Percentiles rank a stretch among this genome's conserved stretches.
Evolutionary conservation across 345 rosid genomes (phyloP).

Genomic region (Stellera chamaejasme): DNA sequence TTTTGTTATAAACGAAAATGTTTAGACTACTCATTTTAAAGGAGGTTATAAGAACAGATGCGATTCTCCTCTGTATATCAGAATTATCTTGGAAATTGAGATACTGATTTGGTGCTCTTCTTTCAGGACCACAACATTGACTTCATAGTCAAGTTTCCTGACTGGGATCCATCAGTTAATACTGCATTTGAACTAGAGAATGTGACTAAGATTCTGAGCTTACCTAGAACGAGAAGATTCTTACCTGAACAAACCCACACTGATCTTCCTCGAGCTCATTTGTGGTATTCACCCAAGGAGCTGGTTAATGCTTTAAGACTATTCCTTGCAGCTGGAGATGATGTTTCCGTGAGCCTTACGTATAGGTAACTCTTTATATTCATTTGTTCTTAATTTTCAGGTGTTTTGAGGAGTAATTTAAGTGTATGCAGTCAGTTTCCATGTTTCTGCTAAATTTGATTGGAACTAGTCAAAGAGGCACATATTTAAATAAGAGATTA

Average conservation of each 20-base stretch:
- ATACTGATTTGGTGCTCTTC: slow-evolving; percentile 6
- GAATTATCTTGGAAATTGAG: slow-evolving; percentile 1
- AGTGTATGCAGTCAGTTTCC: too few relatives aligned
- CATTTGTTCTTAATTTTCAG: neutral
- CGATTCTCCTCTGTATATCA: neutral
- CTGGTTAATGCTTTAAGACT: slow-evolving; percentile 51
- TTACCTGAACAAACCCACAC: slow-evolving; percentile 37
- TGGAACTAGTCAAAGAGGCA: too few relatives aligned
- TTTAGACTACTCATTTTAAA: too few relatives aligned
- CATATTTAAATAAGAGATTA: too few relatives aligned
- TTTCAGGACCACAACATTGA: slow-evolving; percentile 89
- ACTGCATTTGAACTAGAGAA: slow-evolving; percentile 21
- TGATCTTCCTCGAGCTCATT: slow-evolving; percentile 59
- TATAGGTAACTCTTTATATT: slow-evolving; percentile 43
- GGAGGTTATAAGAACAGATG: too few relatives aligned
- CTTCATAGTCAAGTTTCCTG: slow-evolving; percentile 84
- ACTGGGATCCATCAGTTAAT: slow-evolving; percentile 65
- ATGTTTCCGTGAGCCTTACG: slow-evolving; percentile 52
- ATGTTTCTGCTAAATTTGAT: too few relatives aligned
- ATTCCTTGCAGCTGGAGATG: slow-evolving; percentile 69
- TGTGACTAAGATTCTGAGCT: slow-evolving; percentile 17
- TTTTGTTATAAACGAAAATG: too few relatives aligned
- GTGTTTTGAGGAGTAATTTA: too few relatives aligned
- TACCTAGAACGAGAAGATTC: slow-evolving; percentile 42
- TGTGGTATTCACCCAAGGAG: slow-evolving; percentile 69